Evolutionary conservation across 768 basidiomycete genomes (phyloP).

Genomic region (Daedaleopsis sinensis): DNA sequence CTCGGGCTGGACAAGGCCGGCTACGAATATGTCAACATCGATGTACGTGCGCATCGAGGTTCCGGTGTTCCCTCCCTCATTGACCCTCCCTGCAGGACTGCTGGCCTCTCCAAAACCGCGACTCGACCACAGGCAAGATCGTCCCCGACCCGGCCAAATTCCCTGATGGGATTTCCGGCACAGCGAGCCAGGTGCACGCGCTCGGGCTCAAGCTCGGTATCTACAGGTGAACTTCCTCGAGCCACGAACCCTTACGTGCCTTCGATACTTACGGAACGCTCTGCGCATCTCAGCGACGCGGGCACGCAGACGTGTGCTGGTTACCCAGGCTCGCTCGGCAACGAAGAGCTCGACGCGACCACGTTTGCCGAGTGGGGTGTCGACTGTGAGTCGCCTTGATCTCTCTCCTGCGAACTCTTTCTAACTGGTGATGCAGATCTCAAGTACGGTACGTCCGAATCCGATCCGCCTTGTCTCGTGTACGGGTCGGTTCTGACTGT

Average conservation of each 20-base stretch:
- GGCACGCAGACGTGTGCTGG: slow-evolving; percentile 56
- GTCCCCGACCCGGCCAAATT: slow-evolving; percentile 56
- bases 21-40: slow-evolving; percentile 56
- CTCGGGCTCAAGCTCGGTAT: slow-evolving; percentile 55
- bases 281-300: slow-evolving; percentile 43
- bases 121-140: slow-evolving; percentile 44
- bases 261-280: background rate
- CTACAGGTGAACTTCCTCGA: slow-evolving; percentile 40
- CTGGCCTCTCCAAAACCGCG: slow-evolving; percentile 46
- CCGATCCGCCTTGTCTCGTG: background rate
- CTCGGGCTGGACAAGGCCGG: slow-evolving; percentile 51
- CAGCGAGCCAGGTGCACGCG: slow-evolving; percentile 48
- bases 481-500: background rate
- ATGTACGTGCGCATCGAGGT: slow-evolving; percentile 36
- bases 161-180: slow-evolving; percentile 50
- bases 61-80: background rate
- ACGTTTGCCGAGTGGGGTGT: slow-evolving; percentile 58
- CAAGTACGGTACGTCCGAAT: slow-evolving; percentile 50
- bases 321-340: slow-evolving; percentile 57
- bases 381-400: slow-evolving; percentile 39
- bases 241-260: background rate
- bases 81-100: slow-evolving; percentile 43
- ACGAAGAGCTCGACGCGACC: slow-evolving; percentile 51
- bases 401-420: background rate
- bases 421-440: slow-evolving; percentile 34